phyloP scores from a whole-genome alignment of 257 asterid species.

The Solanum medicagineum region DNA sequence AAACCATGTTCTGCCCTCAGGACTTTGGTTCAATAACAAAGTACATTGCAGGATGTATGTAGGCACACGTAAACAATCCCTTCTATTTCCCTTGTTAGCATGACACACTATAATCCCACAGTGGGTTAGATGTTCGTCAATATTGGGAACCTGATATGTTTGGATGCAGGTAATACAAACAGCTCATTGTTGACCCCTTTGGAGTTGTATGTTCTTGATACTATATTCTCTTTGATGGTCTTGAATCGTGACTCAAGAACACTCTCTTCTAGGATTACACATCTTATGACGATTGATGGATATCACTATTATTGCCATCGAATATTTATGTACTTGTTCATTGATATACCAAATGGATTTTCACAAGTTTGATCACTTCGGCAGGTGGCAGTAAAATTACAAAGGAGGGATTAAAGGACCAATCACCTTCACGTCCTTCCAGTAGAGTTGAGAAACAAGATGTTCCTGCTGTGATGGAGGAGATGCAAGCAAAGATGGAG shows the following conservation, averaged over 20 bases:
- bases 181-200: not conserved
- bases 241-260: not conserved
- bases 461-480: conserved; percentile 25
- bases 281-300: not conserved
- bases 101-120: not conserved
- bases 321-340: not conserved
- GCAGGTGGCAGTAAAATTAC: conserved; percentile 32
- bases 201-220: not conserved
- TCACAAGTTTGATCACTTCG: not conserved
- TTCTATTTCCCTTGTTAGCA: not conserved
- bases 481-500: conserved; percentile 50
- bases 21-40: not conserved
- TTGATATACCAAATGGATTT: not conserved
- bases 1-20: not conserved
- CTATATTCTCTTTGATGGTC: not conserved
- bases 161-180: not conserved
- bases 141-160: not conserved
- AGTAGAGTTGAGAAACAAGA: conserved; percentile 16
- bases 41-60: not conserved
- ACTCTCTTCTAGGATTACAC: not conserved
- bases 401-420: conserved; percentile 25
- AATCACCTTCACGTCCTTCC: conserved; percentile 4
- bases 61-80: not conserved
- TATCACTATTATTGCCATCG: not conserved
- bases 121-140: not conserved